Evolutionary conservation across 2,329 filamentous ascomycete species (phyloP), one percentile per base, ranked within the genome.

Genomic region (Exophiala calicioides): DNA sequence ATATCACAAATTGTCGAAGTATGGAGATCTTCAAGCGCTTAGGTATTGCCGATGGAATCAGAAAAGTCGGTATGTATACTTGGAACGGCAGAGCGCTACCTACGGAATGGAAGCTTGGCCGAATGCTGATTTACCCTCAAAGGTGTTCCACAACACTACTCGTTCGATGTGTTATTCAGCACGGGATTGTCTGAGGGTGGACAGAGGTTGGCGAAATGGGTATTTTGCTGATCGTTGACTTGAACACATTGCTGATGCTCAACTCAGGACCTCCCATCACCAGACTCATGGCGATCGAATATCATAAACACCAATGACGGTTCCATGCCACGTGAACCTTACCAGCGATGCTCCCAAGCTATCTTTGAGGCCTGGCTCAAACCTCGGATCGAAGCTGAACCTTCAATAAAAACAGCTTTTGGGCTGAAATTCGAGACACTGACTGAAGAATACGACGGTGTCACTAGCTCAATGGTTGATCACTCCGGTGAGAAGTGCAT

Each of bases 301-400:
- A 65, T 62, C 33, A 37, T 43, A 18, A 30, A 46, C 2, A 37
- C 56, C 3, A 68, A 69, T 47, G 64, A 69, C 41, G 67, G 67
- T 5, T 53, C 55, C 2, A 50, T 58, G 41, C 60, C 66, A 5
- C 47, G 49, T 2, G 65, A 69, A 46, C 61, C 65, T 1, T 57
- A 55, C 18, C 65, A 65, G 47, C 37, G 65, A 18, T 55, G 60
- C 24, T 68, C 66, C 13, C 63, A 66, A 39, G 58, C 58, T 13
- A 52, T 67, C 4, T 62, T 71, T 15, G 64, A 69, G 24, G 53
- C 54, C 3, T 71, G 62, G 62, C 52, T 72, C 30, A 63, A 63
- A 18, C 38, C 27, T 2, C 41, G 53, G 3, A 53, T 55, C 26
- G 43, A 57, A 2, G 37, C 30, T 12, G 39, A 62, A n/a, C 60